A percentile compares a stretch with the other conserved stretches of the same genome.
These are phyloP conservation scores for Epichloe sp. DNA, from an alignment of 2,329 filamentous ascomycete species.

Conservation along the genomic window DNA sequence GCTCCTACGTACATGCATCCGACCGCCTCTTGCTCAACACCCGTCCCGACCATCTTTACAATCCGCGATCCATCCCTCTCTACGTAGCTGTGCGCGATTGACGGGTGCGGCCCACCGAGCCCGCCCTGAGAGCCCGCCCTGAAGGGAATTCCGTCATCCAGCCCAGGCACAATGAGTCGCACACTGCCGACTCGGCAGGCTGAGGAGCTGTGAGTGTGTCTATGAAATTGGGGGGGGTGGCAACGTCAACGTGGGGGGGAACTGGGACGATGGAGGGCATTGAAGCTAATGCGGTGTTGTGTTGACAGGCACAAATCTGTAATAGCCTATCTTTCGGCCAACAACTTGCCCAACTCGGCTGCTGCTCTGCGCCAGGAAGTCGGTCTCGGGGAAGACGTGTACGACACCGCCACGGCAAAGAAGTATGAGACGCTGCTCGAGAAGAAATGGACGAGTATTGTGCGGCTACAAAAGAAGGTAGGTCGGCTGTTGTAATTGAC, in stretches of 20 bases:
- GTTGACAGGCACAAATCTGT: slow-evolving; percentile 72
- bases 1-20: not conserved
- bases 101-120: slow-evolving; percentile 2
- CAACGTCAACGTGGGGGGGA: not conserved
- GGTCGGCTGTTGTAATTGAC: slow-evolving; percentile 3
- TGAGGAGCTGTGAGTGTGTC: slow-evolving; percentile 64
- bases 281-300: not conserved
- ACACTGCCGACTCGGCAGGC: slow-evolving; percentile 69
- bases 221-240: slow-evolving; percentile 5
- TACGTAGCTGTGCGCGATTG: not conserved
- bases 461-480: slow-evolving; percentile 91
- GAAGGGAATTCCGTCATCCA: not conserved
- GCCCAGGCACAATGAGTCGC: slow-evolving; percentile 45
- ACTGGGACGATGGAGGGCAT: not conserved
- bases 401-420: slow-evolving; percentile 72
- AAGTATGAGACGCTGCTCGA: slow-evolving; percentile 90
- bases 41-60: not conserved
- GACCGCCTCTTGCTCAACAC: slow-evolving; percentile 4
- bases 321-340: slow-evolving; percentile 71
- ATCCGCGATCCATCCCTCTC: not conserved
- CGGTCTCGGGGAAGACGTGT: slow-evolving; percentile 53
- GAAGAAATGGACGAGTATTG: slow-evolving; percentile 98
- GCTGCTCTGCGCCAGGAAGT: slow-evolving; percentile 64
- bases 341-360: slow-evolving; percentile 57
- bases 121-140: slow-evolving; percentile 1